Base-by-base conservation (phyloP, 768 basidiomycete species). In the Pulveroboletus sp. region DNA sequence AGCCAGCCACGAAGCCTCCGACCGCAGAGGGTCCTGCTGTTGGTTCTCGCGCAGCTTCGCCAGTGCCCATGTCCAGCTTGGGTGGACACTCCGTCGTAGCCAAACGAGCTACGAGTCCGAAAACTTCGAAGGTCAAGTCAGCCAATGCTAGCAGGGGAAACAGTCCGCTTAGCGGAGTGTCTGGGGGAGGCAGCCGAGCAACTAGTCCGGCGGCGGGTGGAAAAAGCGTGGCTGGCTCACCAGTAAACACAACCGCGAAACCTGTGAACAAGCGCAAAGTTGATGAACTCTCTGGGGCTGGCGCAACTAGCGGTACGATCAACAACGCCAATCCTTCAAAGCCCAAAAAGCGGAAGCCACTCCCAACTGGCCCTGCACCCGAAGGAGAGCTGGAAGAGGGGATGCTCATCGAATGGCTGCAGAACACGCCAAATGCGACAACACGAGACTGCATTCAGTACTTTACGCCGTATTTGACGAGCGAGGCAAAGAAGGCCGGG, bases 51-150 rank as follows among this genome's bases (percentile, higher is more conserved):
- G 76, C 81, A 11, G 78, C 75, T 24, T 87, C 86, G 3, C 68
- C 67, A 6, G 71, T 70, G 9, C 69, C 77, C 37, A 69, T 76
- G 5, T 71, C 81, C 8, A 73, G 75, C 27, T 74, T 84, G 56
- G 83, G 86, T 33, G 89, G 89, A 0, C 87, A 90, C 68, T 88
- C 85, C 2, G 62, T 88, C 21, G 80, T 93, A 14, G 90, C 90
- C 2, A 86, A 86, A 68, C 82, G 90, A 15, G 90, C 90, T 4
- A 91, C 89, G 1, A 90, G 88, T 54, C 90, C 89, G 5, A 89
- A 87, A 59, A 73, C 68, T 9, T 79, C 80, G 3, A 88, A 86
- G 63, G 70, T 71, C 8, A 85, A 80, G 57, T 54, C 76, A 10
- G 63, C 67, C 39, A 68, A 55, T 39, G 62, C 55, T 24, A 83